phyloP scores from a whole-genome alignment of 2,329 filamentous ascomycete genomes.

The Aspergillus fijiensis region DNA sequence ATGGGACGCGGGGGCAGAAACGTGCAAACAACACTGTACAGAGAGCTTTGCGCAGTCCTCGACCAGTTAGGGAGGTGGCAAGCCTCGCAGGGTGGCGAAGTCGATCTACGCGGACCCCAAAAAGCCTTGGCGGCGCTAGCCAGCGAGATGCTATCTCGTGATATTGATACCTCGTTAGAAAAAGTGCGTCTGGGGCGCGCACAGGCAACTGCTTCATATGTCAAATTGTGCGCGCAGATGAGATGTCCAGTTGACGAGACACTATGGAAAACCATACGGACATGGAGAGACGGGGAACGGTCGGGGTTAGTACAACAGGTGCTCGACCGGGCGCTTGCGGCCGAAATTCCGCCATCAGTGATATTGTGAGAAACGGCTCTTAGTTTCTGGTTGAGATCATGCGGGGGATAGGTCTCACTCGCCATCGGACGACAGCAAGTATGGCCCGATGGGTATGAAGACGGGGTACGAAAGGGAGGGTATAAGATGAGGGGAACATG shows the following conservation, averaged over 20 bases:
- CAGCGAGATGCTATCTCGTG: constrained; percentile 30
- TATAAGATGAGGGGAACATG: background rate
- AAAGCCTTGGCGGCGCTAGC: constrained; percentile 29
- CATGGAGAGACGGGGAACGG: constrained; percentile 42
- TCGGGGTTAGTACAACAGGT: constrained; percentile 38
- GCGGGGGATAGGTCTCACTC: constrained; percentile 2
- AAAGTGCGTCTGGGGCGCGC: constrained; percentile 39
- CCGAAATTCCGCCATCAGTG: constrained; percentile 2
- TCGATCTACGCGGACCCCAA: constrained; percentile 27
- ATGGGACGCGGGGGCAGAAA: constrained; percentile 34
- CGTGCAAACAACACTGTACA: constrained; percentile 37
- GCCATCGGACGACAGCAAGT: background rate
- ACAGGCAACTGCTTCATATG: constrained; percentile 35
- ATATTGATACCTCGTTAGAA: constrained; percentile 38
- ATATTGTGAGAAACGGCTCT: background rate
- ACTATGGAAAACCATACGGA: constrained; percentile 25
- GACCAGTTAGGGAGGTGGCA: constrained; percentile 29
- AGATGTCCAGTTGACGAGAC: constrained; percentile 21
- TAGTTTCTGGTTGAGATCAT: background rate
- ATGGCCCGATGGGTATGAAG: background rate
- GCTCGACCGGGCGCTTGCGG: constrained; percentile 33
- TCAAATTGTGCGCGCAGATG: constrained; percentile 26
- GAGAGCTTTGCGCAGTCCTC: constrained; percentile 36
- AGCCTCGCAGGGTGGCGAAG: constrained; percentile 12
- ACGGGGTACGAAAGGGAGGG: background rate